Evolutionary conservation across 768 basidiomycete genomes (phyloP).

Genomic region (Pholiota microspora): DNA sequence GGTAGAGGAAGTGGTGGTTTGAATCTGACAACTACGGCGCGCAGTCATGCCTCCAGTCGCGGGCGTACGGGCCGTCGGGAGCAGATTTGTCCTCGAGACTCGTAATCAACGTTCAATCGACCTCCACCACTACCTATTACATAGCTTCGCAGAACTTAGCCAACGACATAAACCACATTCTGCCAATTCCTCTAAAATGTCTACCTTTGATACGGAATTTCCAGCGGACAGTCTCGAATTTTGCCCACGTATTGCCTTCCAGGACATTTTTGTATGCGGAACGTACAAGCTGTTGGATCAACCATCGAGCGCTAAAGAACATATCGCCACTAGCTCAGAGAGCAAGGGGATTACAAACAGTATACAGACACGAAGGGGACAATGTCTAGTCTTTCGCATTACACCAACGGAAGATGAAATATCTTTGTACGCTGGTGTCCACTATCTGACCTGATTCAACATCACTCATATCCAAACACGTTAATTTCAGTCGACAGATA

Average conservation of each 20-base stretch:
- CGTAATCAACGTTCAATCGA: too few species aligned
- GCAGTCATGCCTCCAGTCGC: not conserved
- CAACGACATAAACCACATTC: not conserved
- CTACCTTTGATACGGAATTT: conserved; percentile 59
- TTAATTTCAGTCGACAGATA: conserved; percentile 44
- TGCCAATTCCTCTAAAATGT: conserved; percentile 6
- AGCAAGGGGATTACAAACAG: conserved; percentile 1
- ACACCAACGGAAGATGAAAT: conserved; percentile 26
- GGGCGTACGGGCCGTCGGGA: not conserved
- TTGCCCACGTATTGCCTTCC: conserved; percentile 63
- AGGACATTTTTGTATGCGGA: conserved; percentile 78
- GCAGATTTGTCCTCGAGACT: too few species aligned
- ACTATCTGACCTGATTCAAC: not conserved
- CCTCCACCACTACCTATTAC: not conserved
- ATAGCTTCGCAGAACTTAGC: too few species aligned
- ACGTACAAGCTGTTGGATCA: conserved; percentile 78
- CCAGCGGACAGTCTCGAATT: conserved; percentile 93
- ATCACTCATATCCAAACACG: not conserved
- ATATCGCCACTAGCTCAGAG: conserved; percentile 2
- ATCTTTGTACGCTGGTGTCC: not conserved
- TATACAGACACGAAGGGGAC: conserved; percentile 49
- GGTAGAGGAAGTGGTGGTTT: conserved; percentile 4
- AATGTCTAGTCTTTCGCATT: conserved; percentile 68
- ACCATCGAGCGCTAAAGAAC: not conserved
- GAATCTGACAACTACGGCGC: not conserved